Percentiles rank a stretch among this genome's conserved stretches.
phyloP scores from a whole-genome alignment of 257 asterid genomes.

The Lycium barbarum region DNA sequence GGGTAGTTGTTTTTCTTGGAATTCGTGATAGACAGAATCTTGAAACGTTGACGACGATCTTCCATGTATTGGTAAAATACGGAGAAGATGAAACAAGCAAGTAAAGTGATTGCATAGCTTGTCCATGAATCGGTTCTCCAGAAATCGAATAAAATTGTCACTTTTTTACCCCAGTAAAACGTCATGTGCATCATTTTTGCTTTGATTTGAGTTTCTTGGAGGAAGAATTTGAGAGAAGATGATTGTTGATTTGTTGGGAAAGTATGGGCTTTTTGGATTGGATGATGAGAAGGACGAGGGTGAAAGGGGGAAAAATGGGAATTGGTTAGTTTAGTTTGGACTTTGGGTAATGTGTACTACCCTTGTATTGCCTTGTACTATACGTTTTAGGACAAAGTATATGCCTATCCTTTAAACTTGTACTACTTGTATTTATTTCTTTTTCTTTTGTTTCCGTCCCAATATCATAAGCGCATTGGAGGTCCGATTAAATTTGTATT shows the following conservation, averaged over 20 bases:
- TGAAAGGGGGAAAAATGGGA: too few relatives aligned
- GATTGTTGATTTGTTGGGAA: not conserved
- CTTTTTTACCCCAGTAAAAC: slow-evolving; percentile 85
- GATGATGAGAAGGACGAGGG: not conserved
- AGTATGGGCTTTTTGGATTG: not conserved
- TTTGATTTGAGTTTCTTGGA: not conserved
- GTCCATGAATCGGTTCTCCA: slow-evolving; percentile 89
- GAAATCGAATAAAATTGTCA: slow-evolving; percentile 82
- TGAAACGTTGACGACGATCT: slow-evolving; percentile 74
- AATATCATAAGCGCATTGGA: too few relatives aligned
- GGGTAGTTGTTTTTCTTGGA: slow-evolving; percentile 27
- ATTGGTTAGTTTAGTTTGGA: not conserved
- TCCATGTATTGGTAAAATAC: slow-evolving; percentile 87
- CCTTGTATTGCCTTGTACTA: slow-evolving; percentile 25
- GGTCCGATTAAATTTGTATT: too few relatives aligned
- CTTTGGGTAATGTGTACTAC: not conserved
- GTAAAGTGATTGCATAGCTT: slow-evolving; percentile 64
- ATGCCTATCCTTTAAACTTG: not conserved
- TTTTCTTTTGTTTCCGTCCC: too few relatives aligned
- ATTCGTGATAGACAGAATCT: slow-evolving; percentile 36
- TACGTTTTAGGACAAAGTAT: not conserved
- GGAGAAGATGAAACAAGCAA: slow-evolving; percentile 64
- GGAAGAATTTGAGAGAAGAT: not conserved
- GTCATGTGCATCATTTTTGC: slow-evolving; percentile 97
- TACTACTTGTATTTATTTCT: not conserved